Evolutionary conservation across 768 basidiomycete genomes (phyloP).

Genomic region (Lyophyllum semitale): DNA sequence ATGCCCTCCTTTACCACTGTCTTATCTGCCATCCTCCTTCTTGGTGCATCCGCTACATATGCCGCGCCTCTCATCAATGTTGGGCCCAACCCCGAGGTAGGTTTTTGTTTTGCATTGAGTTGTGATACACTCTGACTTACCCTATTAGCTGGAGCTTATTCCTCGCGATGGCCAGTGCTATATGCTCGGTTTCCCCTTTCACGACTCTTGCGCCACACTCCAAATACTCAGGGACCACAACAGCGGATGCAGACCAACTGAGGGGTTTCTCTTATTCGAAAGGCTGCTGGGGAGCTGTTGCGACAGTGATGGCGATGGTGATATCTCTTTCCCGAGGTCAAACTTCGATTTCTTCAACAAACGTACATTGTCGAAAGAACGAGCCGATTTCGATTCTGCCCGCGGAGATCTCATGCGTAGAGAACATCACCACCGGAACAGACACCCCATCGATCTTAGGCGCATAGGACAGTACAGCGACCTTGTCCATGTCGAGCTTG

Average conservation of each 20-base stretch:
- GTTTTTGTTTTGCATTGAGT: neutral
- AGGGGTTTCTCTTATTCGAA: neutral
- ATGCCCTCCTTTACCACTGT: conserved; percentile 13
- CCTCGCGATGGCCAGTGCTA: neutral
- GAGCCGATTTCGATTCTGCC: neutral
- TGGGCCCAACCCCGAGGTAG: neutral
- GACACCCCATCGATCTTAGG: neutral
- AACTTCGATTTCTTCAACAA: neutral
- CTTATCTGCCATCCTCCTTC: conserved; percentile 17
- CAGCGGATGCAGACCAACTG: conserved; percentile 4
- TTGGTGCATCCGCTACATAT: conserved; percentile 10
- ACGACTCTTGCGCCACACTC: conserved; percentile 12
- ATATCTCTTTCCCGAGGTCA: neutral
- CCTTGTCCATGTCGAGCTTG: too few species aligned
- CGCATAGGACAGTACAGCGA: too few species aligned
- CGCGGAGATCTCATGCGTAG: neutral
- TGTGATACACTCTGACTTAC: neutral
- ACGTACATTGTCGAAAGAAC: neutral
- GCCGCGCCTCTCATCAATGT: conserved; percentile 21
- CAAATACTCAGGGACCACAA: conserved; percentile 6
- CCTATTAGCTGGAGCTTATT: neutral
- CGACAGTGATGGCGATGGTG: neutral
- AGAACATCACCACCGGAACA: neutral
- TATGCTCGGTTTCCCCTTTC: conserved; percentile 5
- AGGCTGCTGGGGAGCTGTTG: neutral